phyloP scores from a whole-genome alignment of 2,329 filamentous ascomycete genomes.

The Venturia asperata region DNA sequence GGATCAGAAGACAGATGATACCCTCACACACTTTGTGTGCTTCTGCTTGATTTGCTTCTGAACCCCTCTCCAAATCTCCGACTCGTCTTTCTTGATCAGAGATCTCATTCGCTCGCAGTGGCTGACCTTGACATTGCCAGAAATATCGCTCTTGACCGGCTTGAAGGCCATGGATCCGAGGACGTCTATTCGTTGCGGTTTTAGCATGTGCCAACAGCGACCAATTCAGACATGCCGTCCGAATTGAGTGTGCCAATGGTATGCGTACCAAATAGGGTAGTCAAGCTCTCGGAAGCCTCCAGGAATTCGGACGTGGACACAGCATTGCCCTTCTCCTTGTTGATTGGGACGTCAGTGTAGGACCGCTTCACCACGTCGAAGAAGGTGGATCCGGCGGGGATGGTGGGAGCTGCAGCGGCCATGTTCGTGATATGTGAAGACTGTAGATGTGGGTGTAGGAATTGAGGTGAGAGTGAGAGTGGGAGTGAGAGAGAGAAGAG shows the following conservation, averaged over 20 bases:
- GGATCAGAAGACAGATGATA: not conserved
- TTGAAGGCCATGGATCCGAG: conserved; percentile 68
- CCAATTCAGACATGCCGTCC: too few relatives aligned
- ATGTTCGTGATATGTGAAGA: conserved; percentile 21
- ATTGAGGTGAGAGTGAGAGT: too few relatives aligned
- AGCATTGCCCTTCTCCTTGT: conserved; percentile 65
- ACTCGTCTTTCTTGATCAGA: conserved; percentile 3
- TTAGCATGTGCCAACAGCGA: not conserved
- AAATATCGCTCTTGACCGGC: conserved; percentile 85
- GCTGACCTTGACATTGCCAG: conserved; percentile 78
- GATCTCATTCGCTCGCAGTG: not conserved
- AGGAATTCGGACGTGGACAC: conserved; percentile 83
- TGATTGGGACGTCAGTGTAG: conserved; percentile 75
- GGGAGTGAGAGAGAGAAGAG: not conserved
- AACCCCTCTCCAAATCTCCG: not conserved
- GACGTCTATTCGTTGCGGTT: conserved; percentile 43
- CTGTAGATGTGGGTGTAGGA: not conserved
- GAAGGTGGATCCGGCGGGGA: conserved; percentile 65
- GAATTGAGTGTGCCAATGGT: too few relatives aligned
- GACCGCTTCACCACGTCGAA: conserved; percentile 78
- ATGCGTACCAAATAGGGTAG: conserved; percentile 65
- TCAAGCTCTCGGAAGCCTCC: conserved; percentile 79
- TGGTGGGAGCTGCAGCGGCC: conserved; percentile 26
- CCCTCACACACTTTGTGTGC: conserved; percentile 4
- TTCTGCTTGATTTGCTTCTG: not conserved